Evolutionary conservation across 2,329 filamentous ascomycete genomes (phyloP).

Genomic region (Xylaria digitata): DNA sequence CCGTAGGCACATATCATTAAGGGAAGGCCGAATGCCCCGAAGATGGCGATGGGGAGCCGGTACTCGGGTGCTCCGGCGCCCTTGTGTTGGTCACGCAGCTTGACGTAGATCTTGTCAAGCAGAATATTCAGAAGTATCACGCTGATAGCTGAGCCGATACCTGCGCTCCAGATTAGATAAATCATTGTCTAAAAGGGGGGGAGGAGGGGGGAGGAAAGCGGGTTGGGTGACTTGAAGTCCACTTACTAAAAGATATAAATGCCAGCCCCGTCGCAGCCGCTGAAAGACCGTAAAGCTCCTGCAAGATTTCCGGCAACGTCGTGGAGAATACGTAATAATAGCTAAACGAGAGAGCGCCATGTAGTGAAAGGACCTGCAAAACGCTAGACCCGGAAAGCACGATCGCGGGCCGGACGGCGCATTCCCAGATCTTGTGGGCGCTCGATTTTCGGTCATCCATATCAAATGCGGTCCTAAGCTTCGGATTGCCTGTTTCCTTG

Average conservation of each 20-base stretch:
- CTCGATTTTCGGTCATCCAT: slow-evolving; percentile 41
- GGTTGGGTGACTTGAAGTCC: not conserved
- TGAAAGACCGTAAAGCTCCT: slow-evolving; percentile 60
- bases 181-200: slow-evolving; percentile 5
- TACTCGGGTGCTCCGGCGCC: slow-evolving; percentile 63
- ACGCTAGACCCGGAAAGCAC: slow-evolving; percentile 64
- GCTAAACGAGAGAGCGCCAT: slow-evolving; percentile 61
- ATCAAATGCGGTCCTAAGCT: slow-evolving; percentile 51
- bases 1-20: slow-evolving; percentile 60
- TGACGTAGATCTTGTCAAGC: slow-evolving; percentile 66
- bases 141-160: slow-evolving; percentile 60
- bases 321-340: slow-evolving; percentile 66
- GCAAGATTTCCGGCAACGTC: slow-evolving; percentile 63
- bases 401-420: slow-evolving; percentile 58
- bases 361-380: slow-evolving; percentile 60
- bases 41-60: slow-evolving; percentile 64
- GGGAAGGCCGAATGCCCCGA: slow-evolving; percentile 60
- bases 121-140: slow-evolving; percentile 61
- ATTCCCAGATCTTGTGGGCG: slow-evolving; percentile 52
- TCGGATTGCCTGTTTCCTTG: slow-evolving; percentile 47
- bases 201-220: too few species aligned
- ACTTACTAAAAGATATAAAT: slow-evolving; percentile 66
- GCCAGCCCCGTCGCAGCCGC: slow-evolving; percentile 63
- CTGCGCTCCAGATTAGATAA: slow-evolving; percentile 49
- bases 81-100: slow-evolving; percentile 55